Base-by-base conservation (phyloP, 768 basidiomycete genomes). In the Xerocomus spinulosus region DNA sequence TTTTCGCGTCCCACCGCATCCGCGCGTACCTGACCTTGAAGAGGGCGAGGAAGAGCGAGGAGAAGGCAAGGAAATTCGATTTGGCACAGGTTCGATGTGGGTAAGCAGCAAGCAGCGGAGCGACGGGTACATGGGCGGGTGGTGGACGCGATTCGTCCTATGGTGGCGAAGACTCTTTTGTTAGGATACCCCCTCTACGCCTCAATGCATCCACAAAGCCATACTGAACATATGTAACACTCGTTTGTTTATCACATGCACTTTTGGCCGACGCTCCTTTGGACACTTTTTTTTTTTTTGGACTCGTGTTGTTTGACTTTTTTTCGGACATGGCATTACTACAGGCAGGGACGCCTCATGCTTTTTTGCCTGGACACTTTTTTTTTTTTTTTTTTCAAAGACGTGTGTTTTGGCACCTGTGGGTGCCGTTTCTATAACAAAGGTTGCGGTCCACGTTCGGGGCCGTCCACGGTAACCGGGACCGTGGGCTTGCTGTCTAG, bases 11-110 rank as follows among this genome's bases (percentile, higher is more conserved):
- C 49, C 66, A 17, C 49, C 58, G 29, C 68, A 59, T 54, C 48
- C 66, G 50, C 73, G 75, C 34, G 68, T 63, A 38, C 54, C 70
- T 25, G 88, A 90, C 61, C 68, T 87, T 28, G 88, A 90, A 64
- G 84, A 85, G 61, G 87, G 81, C 21, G 78, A 78, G 46, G 79
- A 80, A 41, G 75, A 77, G 38, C 69, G 73, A 30, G 70, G 63
- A 15, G 79, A 80, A 54, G 73, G 72, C 51, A 77, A 76, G 46
- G 76, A 77, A 29, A 75, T 92, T 49, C 77, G 76, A 25, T 80
- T 81, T 62, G 91, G 91, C 17, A 92, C 91, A n/a, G 91, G 91
- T 8, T 72, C 76, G 39, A 85, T 94, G 79, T 89, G 86, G 83
- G 68, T 89, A 24, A 82, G 87, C 46, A 61, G 73, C 18, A 80